phyloP scores from a whole-genome alignment of 768 basidiomycete genomes.

The Mycena leptocephala region DNA sequence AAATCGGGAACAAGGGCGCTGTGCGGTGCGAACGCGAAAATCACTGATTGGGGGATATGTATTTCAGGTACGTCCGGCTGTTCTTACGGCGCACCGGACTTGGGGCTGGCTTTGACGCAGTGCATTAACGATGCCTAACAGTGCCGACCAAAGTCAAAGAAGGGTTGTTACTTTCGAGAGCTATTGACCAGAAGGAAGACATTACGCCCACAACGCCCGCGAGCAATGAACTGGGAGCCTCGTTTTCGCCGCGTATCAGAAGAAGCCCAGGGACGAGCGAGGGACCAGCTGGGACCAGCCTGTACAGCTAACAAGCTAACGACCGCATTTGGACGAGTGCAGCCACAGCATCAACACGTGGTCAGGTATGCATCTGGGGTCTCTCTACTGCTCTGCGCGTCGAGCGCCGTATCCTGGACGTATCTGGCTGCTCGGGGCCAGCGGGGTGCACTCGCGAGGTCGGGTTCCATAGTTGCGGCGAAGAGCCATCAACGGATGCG shows the following conservation, averaged over 20 bases:
- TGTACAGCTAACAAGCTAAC: too few species aligned
- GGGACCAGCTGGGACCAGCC: too few species aligned
- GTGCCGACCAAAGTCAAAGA: not conserved
- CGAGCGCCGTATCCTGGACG: too few species aligned
- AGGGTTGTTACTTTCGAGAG: not conserved
- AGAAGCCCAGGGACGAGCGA: not conserved
- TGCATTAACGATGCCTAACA: not conserved
- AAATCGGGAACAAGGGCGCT: too few species aligned
- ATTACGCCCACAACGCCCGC: not conserved
- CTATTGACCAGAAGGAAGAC: not conserved
- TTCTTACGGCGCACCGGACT: too few species aligned
- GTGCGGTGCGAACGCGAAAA: not conserved
- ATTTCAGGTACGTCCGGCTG: not conserved
- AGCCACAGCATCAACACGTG: too few species aligned
- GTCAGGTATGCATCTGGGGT: too few species aligned
- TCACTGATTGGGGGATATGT: not conserved
- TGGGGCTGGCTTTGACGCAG: not conserved
- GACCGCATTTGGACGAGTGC: too few species aligned
- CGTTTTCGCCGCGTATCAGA: constrained; percentile 25
- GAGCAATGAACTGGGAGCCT: not conserved
- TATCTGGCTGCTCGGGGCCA: too few species aligned
- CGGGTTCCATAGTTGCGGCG: not conserved
- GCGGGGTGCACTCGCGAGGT: too few species aligned
- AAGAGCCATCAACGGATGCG: constrained; percentile 15
- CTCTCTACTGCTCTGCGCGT: too few species aligned